phyloP scores from a whole-genome alignment of 1,284 basidiomycete species.

The Macrocystidia cucumis region DNA sequence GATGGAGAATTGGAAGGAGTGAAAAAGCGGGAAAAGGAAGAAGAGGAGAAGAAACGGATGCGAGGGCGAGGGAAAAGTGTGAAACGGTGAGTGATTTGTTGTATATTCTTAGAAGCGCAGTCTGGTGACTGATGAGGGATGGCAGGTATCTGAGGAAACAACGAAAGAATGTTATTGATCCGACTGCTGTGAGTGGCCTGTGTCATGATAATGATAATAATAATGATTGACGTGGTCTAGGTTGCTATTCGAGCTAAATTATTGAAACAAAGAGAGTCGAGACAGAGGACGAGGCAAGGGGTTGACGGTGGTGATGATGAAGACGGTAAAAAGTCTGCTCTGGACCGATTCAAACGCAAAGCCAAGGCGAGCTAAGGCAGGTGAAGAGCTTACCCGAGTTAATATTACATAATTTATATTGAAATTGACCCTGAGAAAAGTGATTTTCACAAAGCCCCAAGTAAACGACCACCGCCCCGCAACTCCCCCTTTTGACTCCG shows the following conservation, averaged over 20 bases:
- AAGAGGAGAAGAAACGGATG: slow-evolving; percentile 76
- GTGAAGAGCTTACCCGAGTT: too few species aligned
- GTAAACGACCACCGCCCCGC: too few species aligned
- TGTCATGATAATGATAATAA: slow-evolving; percentile 4
- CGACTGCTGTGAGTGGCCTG: slow-evolving; percentile 59
- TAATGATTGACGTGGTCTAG: slow-evolving; percentile 23
- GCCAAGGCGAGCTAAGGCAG: too few species aligned
- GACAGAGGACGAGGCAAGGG: slow-evolving; percentile 31
- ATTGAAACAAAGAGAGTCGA: slow-evolving; percentile 54
- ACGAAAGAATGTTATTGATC: slow-evolving; percentile 90
- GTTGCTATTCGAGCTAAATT: slow-evolving; percentile 63
- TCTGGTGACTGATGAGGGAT: slow-evolving; percentile 2
- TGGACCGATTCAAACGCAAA: slow-evolving; percentile 62
- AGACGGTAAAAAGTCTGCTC: slow-evolving; percentile 45
- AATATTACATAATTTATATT: too few species aligned
- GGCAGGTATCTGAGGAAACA: slow-evolving; percentile 74
- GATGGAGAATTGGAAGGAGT: too few species aligned
- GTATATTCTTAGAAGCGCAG: not conserved
- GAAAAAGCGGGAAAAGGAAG: slow-evolving; percentile 31
- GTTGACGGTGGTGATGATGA: slow-evolving; percentile 31
- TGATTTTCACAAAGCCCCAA: too few species aligned
- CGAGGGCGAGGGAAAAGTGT: slow-evolving; percentile 79
- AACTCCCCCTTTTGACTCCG: slow-evolving; percentile 1
- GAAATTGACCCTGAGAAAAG: too few species aligned
- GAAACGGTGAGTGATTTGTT: slow-evolving; percentile 47